phyloP scores from a whole-genome alignment of 1,139 yeast genomes.

The Suhomyces taliae region DNA sequence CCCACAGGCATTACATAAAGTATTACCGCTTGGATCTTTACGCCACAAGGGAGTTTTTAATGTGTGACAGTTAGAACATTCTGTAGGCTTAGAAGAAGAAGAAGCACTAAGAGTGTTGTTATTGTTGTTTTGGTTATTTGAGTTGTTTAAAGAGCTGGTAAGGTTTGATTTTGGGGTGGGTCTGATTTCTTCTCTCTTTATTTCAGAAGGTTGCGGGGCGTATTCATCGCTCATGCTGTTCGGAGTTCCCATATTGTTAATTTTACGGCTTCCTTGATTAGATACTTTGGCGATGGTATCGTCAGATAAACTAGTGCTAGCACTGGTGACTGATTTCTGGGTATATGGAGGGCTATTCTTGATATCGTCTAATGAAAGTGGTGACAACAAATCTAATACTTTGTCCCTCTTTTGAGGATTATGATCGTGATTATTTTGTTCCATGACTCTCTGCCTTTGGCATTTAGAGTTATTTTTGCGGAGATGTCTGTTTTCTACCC shows the following conservation, averaged over 20 bases:
- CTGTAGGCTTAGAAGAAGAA: slow-evolving; percentile 18
- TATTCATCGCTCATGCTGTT: slow-evolving; percentile 31
- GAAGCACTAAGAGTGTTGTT: too few species aligned
- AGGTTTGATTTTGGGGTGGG: slow-evolving; percentile 30
- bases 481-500: slow-evolving; percentile 44
- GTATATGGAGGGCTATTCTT: slow-evolving; percentile 20
- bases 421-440: slow-evolving; percentile 10
- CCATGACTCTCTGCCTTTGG: slow-evolving; percentile 14
- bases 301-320: slow-evolving; percentile 1
- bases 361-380: slow-evolving; percentile 40
- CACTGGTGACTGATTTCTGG: slow-evolving; percentile 7
- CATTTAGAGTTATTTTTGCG: slow-evolving; percentile 35
- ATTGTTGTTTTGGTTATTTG: slow-evolving; percentile 13
- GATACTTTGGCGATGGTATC: background rate
- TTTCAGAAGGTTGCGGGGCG: slow-evolving; percentile 15
- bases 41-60: slow-evolving; percentile 61
- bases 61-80: slow-evolving; percentile 55
- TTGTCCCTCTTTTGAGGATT: slow-evolving; percentile 13
- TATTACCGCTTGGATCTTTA: slow-evolving; percentile 55
- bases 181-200: slow-evolving; percentile 1
- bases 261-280: background rate
- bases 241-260: slow-evolving; percentile 18
- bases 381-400: slow-evolving; percentile 42
- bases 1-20: slow-evolving; percentile 63
- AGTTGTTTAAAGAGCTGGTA: slow-evolving; percentile 24